A percentile compares a stretch with the other conserved stretches of the same genome.
phyloP scores from a whole-genome alignment of 257 asterid genomes.

The Lycium ferocissimum region DNA sequence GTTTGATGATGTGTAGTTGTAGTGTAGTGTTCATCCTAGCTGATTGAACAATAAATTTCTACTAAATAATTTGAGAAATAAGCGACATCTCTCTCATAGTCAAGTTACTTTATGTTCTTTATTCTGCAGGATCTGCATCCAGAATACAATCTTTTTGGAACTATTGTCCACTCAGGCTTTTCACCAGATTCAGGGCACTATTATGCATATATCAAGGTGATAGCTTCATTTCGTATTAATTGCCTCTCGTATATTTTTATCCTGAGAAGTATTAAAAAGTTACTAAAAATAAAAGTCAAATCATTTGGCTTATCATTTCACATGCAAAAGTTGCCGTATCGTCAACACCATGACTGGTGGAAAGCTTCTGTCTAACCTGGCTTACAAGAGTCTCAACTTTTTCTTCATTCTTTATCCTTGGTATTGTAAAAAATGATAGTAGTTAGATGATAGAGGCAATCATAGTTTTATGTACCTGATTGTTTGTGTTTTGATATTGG shows the following conservation, averaged over 20 bases:
- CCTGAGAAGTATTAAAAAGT: slow-evolving; percentile 21
- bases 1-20: background rate
- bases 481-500: slow-evolving; percentile 31
- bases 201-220: slow-evolving; percentile 96
- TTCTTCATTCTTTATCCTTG: slow-evolving; percentile 15
- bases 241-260: slow-evolving; percentile 27
- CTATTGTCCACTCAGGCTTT: slow-evolving; percentile 95
- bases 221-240: background rate
- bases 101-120: slow-evolving; percentile 32
- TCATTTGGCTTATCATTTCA: background rate
- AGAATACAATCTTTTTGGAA: slow-evolving; percentile 89
- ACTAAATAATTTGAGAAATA: slow-evolving; percentile 5
- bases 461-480: background rate
- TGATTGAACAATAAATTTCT: slow-evolving; percentile 18
- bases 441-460: background rate
- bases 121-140: slow-evolving; percentile 81
- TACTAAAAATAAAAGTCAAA: background rate
- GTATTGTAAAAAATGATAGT: slow-evolving; percentile 13
- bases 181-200: slow-evolving; percentile 99
- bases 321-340: background rate
- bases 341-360: background rate
- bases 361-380: background rate
- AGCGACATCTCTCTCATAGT: background rate
- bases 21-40: background rate
- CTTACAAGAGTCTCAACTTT: slow-evolving; percentile 2